These are phyloP conservation scores for Metschnikowia baotianmanensis DNA, from an alignment of 805 yeast species.

Conservation along the genomic window DNA sequence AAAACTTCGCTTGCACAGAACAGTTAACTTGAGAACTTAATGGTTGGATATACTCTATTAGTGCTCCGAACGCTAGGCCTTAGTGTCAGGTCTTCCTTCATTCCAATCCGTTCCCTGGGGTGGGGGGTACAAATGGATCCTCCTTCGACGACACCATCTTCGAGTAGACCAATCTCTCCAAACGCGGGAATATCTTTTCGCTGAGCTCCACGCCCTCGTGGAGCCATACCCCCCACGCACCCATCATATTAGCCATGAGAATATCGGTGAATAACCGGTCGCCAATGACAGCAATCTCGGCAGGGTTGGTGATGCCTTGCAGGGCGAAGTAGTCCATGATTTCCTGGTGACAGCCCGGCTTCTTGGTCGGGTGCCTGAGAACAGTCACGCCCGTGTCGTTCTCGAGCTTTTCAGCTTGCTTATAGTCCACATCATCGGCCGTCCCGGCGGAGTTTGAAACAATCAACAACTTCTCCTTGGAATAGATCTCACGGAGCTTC, in stretches of 20 bases:
- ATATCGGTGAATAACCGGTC: slow-evolving; percentile 91
- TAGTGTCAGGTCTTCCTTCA: too few relatives aligned
- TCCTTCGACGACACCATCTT: slow-evolving; percentile 14
- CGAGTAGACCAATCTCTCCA: slow-evolving; percentile 47
- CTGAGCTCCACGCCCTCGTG: slow-evolving; percentile 68
- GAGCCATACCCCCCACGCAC: slow-evolving; percentile 81
- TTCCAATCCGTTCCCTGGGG: slow-evolving; percentile 13
- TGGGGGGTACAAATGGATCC: slow-evolving; percentile 20
- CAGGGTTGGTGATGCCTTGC: slow-evolving; percentile 45
- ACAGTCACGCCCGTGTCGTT: slow-evolving; percentile 65
- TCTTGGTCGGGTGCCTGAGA: slow-evolving; percentile 68
- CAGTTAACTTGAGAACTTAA: too few relatives aligned
- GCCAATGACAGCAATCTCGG: slow-evolving; percentile 82
- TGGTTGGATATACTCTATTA: too few relatives aligned
- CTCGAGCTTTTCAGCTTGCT: slow-evolving; percentile 64
- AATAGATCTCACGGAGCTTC: slow-evolving; percentile 51
- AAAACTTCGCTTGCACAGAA: too few relatives aligned
- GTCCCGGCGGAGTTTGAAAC: slow-evolving; percentile 96
- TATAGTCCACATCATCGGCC: slow-evolving; percentile 58
- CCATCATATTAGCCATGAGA: slow-evolving; percentile 93
- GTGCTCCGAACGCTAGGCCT: too few relatives aligned
- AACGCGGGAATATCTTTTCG: slow-evolving; percentile 46
- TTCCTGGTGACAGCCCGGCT: slow-evolving; percentile 77
- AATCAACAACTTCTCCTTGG: slow-evolving; percentile 62
- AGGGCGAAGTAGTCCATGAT: slow-evolving; percentile 56